These are phyloP conservation scores for Eucalyptus microcorys DNA, from an alignment of 345 rosid genomes.

Conservation along the genomic window DNA sequence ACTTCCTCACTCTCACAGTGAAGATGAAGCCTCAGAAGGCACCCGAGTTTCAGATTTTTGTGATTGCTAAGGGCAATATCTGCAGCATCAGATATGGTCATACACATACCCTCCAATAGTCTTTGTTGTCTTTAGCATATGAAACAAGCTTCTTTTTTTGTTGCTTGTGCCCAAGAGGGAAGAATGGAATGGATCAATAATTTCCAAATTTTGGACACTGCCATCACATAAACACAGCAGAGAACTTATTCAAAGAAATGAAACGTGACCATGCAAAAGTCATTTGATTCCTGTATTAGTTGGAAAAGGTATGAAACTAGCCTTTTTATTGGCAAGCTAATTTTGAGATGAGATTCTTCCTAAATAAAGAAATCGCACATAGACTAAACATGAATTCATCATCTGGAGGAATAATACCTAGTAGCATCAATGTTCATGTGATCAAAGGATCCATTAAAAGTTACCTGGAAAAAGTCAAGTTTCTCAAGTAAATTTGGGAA, in stretches of 20 bases:
- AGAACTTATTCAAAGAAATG: neutral
- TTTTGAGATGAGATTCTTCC: neutral
- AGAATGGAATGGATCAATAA: conserved; percentile 79
- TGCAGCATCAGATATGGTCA: neutral
- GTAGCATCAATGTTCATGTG: conserved; percentile 96
- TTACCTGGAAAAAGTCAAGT: conserved; percentile 37
- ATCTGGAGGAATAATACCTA: conserved; percentile 29
- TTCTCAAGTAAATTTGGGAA: neutral
- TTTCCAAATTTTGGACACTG: conserved; percentile 93
- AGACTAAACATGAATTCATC: neutral
- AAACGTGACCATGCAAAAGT: neutral
- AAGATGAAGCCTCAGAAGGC: neutral
- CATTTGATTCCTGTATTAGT: neutral
- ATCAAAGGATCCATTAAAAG: conserved; percentile 94
- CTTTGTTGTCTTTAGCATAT: conserved; percentile 94
- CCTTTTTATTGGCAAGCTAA: neutral
- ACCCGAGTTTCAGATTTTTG: neutral
- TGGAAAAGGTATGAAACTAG: neutral
- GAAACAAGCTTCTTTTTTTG: conserved; percentile 92
- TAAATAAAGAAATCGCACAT: neutral
- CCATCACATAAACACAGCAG: conserved; percentile 2
- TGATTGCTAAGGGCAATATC: neutral
- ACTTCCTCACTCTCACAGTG: neutral
- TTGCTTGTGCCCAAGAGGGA: conserved; percentile 76
- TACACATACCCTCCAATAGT: conserved; percentile 76